These are phyloP conservation scores for Clarireedia homoeocarpa DNA, from an alignment of 2,329 filamentous ascomycete species.

Conservation along the genomic window DNA sequence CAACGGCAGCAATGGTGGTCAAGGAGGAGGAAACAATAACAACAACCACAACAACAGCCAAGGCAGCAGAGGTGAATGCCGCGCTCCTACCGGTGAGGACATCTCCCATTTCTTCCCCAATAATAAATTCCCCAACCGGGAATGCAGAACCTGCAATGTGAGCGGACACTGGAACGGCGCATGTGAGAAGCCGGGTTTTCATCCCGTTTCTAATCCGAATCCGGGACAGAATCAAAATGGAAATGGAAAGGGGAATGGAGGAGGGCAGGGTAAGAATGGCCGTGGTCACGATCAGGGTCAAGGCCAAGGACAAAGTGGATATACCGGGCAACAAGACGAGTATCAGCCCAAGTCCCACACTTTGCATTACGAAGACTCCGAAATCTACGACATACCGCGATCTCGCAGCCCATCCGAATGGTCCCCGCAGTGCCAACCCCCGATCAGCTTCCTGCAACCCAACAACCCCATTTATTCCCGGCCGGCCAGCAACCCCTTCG, in stretches of 20 bases:
- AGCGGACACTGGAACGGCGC: constrained; percentile 1
- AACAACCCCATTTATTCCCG: no score
- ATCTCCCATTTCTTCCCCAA: neutral
- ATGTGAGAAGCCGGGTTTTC: neutral
- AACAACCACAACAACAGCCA: neutral
- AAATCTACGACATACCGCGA: no score
- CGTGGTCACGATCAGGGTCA: no score
- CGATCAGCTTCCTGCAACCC: no score
- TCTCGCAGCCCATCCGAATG: no score
- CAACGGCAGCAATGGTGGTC: neutral
- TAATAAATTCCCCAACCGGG: neutral
- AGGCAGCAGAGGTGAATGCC: neutral
- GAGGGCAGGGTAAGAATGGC: neutral
- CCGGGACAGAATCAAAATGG: neutral
- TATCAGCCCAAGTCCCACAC: no score
- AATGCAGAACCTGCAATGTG: neutral
- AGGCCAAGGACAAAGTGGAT: neutral
- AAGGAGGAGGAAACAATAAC: neutral
- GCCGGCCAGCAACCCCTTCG: neutral
- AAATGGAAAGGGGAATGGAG: neutral
- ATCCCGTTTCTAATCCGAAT: neutral
- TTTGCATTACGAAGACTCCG: no score
- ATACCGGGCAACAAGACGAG: neutral
- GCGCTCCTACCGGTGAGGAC: neutral
- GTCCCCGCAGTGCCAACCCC: no score